phyloP scores from a whole-genome alignment of 768 basidiomycete species.

The Zangia roseola region DNA sequence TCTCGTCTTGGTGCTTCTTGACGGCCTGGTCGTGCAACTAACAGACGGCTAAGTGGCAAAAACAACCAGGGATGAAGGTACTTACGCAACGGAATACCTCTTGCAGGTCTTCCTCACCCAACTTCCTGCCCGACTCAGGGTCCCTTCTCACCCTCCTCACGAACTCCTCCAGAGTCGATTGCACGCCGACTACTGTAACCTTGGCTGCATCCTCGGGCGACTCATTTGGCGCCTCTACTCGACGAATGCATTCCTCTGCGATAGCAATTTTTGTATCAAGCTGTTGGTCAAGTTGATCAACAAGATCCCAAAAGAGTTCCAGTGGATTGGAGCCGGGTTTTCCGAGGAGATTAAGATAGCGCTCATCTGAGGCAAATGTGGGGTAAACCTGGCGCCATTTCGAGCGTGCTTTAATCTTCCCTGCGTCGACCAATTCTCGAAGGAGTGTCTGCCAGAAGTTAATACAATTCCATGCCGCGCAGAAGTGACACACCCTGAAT shows the following conservation, averaged over 20 bases:
- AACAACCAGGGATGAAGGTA: conserved; percentile 2
- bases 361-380: conserved; percentile 67
- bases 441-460: conserved; percentile 58
- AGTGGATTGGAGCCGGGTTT: conserved; percentile 93
- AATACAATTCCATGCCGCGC: neutral
- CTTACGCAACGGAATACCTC: conserved; percentile 65
- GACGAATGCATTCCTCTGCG: conserved; percentile 60
- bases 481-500: conserved; percentile 59
- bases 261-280: conserved; percentile 76
- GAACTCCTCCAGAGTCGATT: conserved; percentile 70
- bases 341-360: conserved; percentile 88
- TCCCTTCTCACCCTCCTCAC: conserved; percentile 53
- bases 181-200: conserved; percentile 41
- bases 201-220: conserved; percentile 30
- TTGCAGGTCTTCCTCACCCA: conserved; percentile 53
- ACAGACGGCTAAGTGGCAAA: conserved; percentile 6
- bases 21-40: conserved; percentile 72
- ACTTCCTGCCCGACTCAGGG: conserved; percentile 46
- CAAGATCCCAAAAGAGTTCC: conserved; percentile 93
- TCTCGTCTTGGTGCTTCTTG: conserved; percentile 83
- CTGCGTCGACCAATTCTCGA: conserved; percentile 58
- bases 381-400: conserved; percentile 94
- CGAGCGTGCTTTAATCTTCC: conserved; percentile 73
- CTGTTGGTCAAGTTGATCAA: conserved; percentile 84
- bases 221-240: conserved; percentile 34